These are phyloP conservation scores for Phytophthora hybrid DNA, from an alignment of 352 stramenopile genomes.

Conservation along the genomic window DNA sequence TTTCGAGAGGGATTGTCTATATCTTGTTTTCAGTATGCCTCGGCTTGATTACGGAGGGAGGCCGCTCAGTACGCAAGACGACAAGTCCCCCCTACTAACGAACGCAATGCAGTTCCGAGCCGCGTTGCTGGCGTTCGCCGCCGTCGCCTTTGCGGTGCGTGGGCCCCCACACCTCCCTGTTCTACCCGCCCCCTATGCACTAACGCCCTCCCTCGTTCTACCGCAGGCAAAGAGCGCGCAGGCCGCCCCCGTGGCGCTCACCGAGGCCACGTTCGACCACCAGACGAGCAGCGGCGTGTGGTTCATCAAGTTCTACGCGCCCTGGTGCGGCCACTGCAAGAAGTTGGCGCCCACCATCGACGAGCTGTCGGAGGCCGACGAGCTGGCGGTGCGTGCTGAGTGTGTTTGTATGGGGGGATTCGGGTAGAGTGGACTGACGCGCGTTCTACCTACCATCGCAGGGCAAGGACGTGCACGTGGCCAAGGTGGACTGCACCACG, in stretches of 20 bases:
- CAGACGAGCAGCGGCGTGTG: slow-evolving; percentile 64
- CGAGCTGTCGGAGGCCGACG: slow-evolving; percentile 52
- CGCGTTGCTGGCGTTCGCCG: slow-evolving; percentile 38
- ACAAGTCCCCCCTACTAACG: slow-evolving; percentile 16
- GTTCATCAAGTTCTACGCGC: slow-evolving; percentile 89
- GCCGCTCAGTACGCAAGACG: slow-evolving; percentile 21
- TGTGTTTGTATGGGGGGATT: background rate
- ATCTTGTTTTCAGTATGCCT: background rate
- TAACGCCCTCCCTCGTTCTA: background rate
- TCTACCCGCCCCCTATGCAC: background rate
- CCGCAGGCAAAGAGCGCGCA: slow-evolving; percentile 23
- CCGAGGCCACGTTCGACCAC: slow-evolving; percentile 66
- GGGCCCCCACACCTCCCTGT: background rate
- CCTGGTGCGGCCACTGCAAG: slow-evolving; percentile 89
- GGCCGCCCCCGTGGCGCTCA: slow-evolving; percentile 46
- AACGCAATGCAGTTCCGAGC: slow-evolving; percentile 23
- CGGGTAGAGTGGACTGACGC: background rate
- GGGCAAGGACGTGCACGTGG: slow-evolving; percentile 58
- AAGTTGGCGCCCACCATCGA: slow-evolving; percentile 76
- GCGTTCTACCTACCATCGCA: background rate
- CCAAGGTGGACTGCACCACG: slow-evolving; percentile 84
- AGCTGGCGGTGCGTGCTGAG: slow-evolving; percentile 22
- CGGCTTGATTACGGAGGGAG: slow-evolving; percentile 20
- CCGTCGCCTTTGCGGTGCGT: slow-evolving; percentile 31
- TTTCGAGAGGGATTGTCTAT: background rate